Conservation (phyloP, 768 basidiomycete species). For the Amanita exitialis region DNA sequence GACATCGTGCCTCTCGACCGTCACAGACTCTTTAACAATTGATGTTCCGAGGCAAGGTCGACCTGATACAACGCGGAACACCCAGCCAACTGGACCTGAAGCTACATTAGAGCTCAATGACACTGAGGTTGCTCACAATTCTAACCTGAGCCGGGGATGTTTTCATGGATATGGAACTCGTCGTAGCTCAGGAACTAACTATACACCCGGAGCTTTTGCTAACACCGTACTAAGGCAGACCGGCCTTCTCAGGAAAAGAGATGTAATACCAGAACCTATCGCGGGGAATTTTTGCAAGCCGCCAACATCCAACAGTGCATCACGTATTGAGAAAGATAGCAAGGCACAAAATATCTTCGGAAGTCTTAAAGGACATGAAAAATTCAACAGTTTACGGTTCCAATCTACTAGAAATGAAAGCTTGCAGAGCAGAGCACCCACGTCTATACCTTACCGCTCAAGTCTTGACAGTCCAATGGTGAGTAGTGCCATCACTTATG, state of each 20-base stretch:
- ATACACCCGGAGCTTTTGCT: not conserved
- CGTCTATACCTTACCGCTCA: not conserved
- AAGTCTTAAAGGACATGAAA: not conserved
- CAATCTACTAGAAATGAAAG: not conserved
- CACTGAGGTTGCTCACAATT: not conserved
- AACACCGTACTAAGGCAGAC: not conserved
- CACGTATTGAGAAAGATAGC: not conserved
- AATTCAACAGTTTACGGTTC: not conserved
- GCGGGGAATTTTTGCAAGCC: not conserved
- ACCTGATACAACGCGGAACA: not conserved
- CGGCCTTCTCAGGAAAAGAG: not conserved
- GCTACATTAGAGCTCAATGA: not conserved
- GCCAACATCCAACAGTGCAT: not conserved
- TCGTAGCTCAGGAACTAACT: not conserved
- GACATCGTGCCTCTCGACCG: too few relatives aligned
- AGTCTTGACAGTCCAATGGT: not conserved
- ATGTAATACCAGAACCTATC: not conserved
- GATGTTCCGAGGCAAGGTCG: not conserved
- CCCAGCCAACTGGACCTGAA: not conserved
- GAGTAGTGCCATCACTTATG: not conserved
- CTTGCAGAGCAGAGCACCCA: constrained; percentile 2
- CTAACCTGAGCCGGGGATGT: not conserved
- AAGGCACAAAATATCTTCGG: not conserved
- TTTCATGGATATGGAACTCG: not conserved
- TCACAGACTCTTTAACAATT: not conserved